Evolutionary conservation across 495 filamentous ascomycete genomes (phyloP).

Genomic region (Aspergillus bertholletiae): DNA sequence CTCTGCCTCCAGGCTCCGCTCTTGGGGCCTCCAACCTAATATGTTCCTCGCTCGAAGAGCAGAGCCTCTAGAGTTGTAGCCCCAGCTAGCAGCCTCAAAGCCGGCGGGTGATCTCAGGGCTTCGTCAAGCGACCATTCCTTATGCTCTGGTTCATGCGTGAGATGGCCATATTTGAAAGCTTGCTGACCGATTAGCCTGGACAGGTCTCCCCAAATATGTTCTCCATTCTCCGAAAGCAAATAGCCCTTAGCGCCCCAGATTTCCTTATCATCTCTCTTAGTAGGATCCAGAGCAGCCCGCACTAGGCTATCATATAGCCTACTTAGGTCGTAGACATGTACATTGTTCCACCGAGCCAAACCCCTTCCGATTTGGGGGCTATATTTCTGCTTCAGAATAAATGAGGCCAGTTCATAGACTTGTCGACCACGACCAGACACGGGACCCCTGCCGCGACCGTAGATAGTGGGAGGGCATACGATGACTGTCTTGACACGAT

Average conservation of each 20-base stretch:
- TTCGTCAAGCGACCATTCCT: conserved; percentile 21
- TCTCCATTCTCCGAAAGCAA: conserved; percentile 68
- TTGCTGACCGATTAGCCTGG: conserved; percentile 51
- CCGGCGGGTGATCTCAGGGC: conserved; percentile 27
- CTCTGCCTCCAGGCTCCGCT: conserved; percentile 45
- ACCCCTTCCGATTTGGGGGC: conserved; percentile 57
- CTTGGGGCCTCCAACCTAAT: conserved; percentile 57
- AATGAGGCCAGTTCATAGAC: conserved; percentile 50
- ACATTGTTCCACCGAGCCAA: conserved; percentile 64
- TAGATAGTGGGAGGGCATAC: conserved; percentile 75
- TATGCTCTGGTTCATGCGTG: conserved; percentile 32
- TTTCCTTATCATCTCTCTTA: conserved; percentile 46
- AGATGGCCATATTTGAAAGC: conserved; percentile 59
- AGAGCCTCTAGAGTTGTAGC: conserved; percentile 55
- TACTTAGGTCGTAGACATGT: conserved; percentile 63
- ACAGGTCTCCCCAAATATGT: conserved; percentile 63
- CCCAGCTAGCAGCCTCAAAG: conserved; percentile 37
- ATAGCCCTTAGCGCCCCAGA: conserved; percentile 69
- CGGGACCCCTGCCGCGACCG: conserved; percentile 62
- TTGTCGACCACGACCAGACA: conserved; percentile 60
- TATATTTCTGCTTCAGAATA: conserved; percentile 56
- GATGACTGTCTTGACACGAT: conserved; percentile 58
- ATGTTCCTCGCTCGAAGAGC: conserved; percentile 55
- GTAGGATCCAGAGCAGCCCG: conserved; percentile 46
- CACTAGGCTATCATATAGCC: conserved; percentile 59